Conservation (phyloP, 2,329 filamentous ascomycete species). For the Ophiognomonia clavigignenti-juglandacearum region DNA sequence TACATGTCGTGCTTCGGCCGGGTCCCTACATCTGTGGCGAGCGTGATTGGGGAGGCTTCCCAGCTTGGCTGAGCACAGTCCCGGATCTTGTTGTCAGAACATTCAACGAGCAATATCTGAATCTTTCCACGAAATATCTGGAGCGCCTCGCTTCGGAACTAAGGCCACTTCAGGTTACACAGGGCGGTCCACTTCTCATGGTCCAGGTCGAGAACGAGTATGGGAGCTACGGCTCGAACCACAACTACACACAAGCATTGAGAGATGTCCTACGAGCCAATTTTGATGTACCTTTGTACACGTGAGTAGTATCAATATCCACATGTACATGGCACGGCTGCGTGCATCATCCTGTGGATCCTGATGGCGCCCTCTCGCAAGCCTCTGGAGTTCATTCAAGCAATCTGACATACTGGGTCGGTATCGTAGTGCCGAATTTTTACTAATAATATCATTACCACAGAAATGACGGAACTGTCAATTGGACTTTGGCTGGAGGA, state of each 20-base stretch:
- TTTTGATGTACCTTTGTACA: conserved; percentile 42
- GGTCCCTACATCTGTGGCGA: conserved; percentile 46
- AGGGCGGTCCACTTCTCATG: conserved; percentile 44
- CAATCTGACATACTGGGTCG: no score
- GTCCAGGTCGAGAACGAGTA: conserved; percentile 49
- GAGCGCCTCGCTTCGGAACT: conserved; percentile 33
- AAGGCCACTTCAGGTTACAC: conserved; percentile 29
- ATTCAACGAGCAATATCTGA: conserved; percentile 35
- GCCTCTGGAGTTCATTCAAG: no score
- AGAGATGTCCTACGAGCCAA: conserved; percentile 35
- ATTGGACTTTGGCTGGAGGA: conserved; percentile 38
- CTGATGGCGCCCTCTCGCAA: no score
- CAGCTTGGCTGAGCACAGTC: conserved; percentile 37
- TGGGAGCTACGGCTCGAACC: conserved; percentile 41
- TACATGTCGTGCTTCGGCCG: conserved; percentile 40
- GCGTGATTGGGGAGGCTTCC: conserved; percentile 44
- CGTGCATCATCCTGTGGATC: no score
- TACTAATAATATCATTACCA: neutral
- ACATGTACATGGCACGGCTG: neutral
- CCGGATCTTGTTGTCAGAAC: conserved; percentile 35
- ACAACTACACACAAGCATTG: conserved; percentile 36
- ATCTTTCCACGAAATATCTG: conserved; percentile 32
- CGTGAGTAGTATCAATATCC: conserved; percentile 17
- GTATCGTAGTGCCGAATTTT: no score
- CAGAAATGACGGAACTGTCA: conserved; percentile 38